A percentile compares a stretch with the other conserved stretches of the same genome.
phyloP scores from a whole-genome alignment of 768 basidiomycete genomes.

The Russula emetica region DNA sequence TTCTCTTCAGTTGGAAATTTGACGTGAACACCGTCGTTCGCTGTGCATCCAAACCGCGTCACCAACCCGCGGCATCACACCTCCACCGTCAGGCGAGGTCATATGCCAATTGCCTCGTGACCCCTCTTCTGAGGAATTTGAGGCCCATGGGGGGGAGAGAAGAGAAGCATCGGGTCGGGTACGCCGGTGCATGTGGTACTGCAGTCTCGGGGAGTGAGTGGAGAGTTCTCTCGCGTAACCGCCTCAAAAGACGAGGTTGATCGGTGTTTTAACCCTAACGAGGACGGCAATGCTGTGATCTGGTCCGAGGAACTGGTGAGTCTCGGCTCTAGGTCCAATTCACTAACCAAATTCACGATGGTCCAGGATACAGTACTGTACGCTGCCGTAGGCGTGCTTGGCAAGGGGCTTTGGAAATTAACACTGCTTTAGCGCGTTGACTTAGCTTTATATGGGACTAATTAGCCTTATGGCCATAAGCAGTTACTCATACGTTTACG shows the following conservation, averaged over 20 bases:
- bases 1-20: constrained; percentile 39
- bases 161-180: constrained; percentile 55
- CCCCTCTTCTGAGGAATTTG: constrained; percentile 66
- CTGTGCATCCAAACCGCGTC: constrained; percentile 76
- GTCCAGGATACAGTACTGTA: constrained; percentile 47
- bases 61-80: constrained; percentile 69
- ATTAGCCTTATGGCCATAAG: neutral
- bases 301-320: constrained; percentile 33
- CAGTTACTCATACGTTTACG: constrained; percentile 68
- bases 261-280: constrained; percentile 54
- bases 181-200: constrained; percentile 56
- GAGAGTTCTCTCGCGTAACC: constrained; percentile 70
- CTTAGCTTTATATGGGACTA: neutral
- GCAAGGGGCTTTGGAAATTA: constrained; percentile 76
- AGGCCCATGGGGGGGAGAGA: constrained; percentile 48
- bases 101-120: constrained; percentile 60
- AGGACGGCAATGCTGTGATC: constrained; percentile 52
- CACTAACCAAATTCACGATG: neutral
- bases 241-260: constrained; percentile 61
- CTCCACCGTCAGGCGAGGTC: constrained; percentile 53
- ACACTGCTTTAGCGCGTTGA: constrained; percentile 67
- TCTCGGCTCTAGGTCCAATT: neutral
- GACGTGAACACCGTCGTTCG: constrained; percentile 46
- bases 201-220: constrained; percentile 71
- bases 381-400: constrained; percentile 65